Evolutionary conservation across 176 grass and related monocot genomes (phyloP).

Genomic region (Phoenix roebelenii): DNA sequence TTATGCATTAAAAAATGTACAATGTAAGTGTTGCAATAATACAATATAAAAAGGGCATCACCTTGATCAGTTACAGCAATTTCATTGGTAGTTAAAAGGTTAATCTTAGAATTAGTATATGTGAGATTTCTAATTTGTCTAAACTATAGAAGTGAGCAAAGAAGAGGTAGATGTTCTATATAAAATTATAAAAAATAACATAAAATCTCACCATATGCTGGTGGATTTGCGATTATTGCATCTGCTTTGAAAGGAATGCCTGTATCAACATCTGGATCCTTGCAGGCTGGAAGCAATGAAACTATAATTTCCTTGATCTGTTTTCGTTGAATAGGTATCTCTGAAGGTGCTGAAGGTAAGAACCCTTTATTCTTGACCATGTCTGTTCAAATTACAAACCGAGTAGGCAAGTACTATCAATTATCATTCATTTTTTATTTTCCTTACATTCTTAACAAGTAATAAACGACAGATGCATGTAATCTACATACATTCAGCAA

Average conservation of each 20-base stretch:
- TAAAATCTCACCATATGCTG: slow-evolving; percentile 67
- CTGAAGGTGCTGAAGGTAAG: slow-evolving; percentile 75
- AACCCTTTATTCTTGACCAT: slow-evolving; percentile 99
- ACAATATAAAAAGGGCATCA: no score
- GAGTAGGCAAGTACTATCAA: no score
- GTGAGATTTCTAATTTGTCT: no score
- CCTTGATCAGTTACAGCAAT: no score
- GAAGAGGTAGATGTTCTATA: no score
- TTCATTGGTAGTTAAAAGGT: no score
- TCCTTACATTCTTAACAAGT: not conserved
- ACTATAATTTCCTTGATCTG: slow-evolving; percentile 95
- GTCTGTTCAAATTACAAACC: slow-evolving; percentile 42
- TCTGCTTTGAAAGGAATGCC: slow-evolving; percentile 64
- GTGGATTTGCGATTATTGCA: slow-evolving; percentile 92
- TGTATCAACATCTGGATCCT: slow-evolving; percentile 56
- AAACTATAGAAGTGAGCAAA: no score
- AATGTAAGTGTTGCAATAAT: no score
- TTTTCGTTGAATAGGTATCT: slow-evolving; percentile 87
- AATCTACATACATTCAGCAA: slow-evolving; percentile 62
- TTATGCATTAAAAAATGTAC: no score
- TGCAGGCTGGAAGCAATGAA: slow-evolving; percentile 73
- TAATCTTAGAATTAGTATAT: no score
- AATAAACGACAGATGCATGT: not conserved
- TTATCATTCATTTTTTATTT: not conserved
- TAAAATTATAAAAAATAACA: slow-evolving; percentile 3